These are phyloP conservation scores for Candida broadrunensis DNA, from an alignment of 805 yeast genomes.

Conservation along the genomic window DNA sequence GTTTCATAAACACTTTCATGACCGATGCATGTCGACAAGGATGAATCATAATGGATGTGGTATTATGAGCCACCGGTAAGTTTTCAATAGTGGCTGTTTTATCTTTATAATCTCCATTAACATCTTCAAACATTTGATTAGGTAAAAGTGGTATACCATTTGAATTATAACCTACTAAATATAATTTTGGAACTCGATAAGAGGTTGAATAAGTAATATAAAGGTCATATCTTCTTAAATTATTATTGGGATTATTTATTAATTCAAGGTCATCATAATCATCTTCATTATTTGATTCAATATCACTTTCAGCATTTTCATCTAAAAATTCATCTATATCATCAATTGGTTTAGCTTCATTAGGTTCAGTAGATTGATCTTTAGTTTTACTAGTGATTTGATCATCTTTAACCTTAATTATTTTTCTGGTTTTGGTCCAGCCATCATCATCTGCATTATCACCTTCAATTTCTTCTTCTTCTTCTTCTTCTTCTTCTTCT, in stretches of 20 bases:
- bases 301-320: constrained; percentile 36
- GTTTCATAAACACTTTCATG: constrained; percentile 81
- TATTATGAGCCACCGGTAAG: constrained; percentile 76
- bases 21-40: constrained; percentile 96
- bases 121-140: constrained; percentile 90
- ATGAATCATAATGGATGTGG: constrained; percentile 85
- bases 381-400: background rate
- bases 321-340: constrained; percentile 49
- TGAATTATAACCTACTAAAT: constrained; percentile 79
- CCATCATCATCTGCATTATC: constrained; percentile 47
- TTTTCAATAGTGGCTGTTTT: constrained; percentile 95
- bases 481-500: constrained; percentile 40
- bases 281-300: constrained; percentile 19
- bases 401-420: constrained; percentile 1
- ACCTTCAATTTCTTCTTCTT: constrained; percentile 34
- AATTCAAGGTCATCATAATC: constrained; percentile 34
- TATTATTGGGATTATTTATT: constrained; percentile 20
- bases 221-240: constrained; percentile 75
- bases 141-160: constrained; percentile 87
- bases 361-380: constrained; percentile 27
- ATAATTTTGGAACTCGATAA: constrained; percentile 93
- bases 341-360: constrained; percentile 20
- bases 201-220: constrained; percentile 93
- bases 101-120: constrained; percentile 85
- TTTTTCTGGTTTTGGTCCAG: constrained; percentile 45